These are phyloP conservation scores for Malbranchea cinnamomea DNA, from an alignment of 2,329 filamentous ascomycete genomes.

Conservation along the genomic window DNA sequence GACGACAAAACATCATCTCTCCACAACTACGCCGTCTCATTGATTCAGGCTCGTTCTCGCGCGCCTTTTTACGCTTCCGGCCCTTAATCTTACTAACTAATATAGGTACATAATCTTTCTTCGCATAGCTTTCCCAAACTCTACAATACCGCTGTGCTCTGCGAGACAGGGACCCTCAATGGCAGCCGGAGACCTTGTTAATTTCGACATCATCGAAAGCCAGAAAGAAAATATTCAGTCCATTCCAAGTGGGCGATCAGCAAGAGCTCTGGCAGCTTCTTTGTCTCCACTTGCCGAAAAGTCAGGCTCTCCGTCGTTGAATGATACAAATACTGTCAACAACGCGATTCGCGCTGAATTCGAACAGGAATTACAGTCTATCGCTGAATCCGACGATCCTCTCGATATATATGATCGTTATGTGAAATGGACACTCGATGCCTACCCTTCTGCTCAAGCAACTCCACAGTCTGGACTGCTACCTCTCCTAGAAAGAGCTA, in stretches of 20 bases:
- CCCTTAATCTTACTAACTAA: no score
- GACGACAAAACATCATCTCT: no score
- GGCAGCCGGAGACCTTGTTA: slow-evolving; percentile 30
- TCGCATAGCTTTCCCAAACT: no score
- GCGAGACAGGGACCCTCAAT: no score
- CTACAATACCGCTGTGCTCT: no score
- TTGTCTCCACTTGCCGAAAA: slow-evolving; percentile 40
- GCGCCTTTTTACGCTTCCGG: no score
- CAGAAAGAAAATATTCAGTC: slow-evolving; percentile 98
- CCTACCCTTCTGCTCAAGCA: slow-evolving; percentile 86
- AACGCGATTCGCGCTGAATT: slow-evolving; percentile 68
- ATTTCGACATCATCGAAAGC: slow-evolving; percentile 84
- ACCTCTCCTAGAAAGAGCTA: slow-evolving; percentile 78
- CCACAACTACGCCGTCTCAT: no score
- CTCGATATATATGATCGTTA: slow-evolving; percentile 94
- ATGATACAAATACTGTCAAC: slow-evolving; percentile 62
- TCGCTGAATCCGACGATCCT: slow-evolving; percentile 83
- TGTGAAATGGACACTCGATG: slow-evolving; percentile 89
- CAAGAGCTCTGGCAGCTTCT: slow-evolving; percentile 70
- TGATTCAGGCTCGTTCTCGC: no score
- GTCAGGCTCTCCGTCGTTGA: slow-evolving; percentile 42
- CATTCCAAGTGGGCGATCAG: slow-evolving; percentile 74
- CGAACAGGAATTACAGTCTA: slow-evolving; percentile 63
- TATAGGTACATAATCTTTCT: no score
- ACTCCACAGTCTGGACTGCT: slow-evolving; percentile 84